Evolutionary conservation across 2,329 filamentous ascomycete species (phyloP).

Genomic region (Trichophyton schoenleinii): DNA sequence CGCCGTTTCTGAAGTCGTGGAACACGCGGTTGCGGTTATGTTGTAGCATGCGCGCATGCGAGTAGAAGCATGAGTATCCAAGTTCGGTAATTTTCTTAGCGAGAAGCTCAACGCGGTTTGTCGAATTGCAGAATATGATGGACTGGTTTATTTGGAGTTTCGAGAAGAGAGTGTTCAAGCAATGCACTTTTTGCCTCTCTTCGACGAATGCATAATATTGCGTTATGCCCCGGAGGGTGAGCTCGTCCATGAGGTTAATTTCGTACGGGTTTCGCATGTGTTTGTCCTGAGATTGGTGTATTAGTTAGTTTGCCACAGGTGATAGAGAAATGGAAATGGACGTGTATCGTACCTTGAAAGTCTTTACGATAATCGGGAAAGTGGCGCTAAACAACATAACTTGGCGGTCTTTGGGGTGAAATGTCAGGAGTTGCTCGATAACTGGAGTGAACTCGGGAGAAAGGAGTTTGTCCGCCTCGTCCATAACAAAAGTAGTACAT

Average conservation of each 20-base stretch:
- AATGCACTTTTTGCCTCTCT: conserved; percentile 98
- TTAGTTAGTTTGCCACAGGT: background rate
- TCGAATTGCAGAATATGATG: conserved; percentile 99
- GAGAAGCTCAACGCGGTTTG: conserved; percentile 90
- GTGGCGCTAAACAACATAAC: conserved; percentile 99
- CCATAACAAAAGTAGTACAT: conserved; percentile 98
- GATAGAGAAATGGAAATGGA: background rate
- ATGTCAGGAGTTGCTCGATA: conserved; percentile 88
- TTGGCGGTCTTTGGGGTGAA: conserved; percentile 93
- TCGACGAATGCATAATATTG: conserved; percentile 99
- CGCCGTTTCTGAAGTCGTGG: conserved; percentile 96
- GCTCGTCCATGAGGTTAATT: conserved; percentile 99
- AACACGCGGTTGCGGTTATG: conserved; percentile 92
- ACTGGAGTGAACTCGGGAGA: conserved; percentile 95
- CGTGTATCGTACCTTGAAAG: conserved; percentile 52
- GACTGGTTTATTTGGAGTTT: conserved; percentile 99
- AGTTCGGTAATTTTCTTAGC: conserved; percentile 99
- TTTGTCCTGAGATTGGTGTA: conserved; percentile 51
- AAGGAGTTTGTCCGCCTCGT: conserved; percentile 94
- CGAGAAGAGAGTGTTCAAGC: conserved; percentile 95
- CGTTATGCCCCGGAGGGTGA: conserved; percentile 93
- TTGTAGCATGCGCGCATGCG: conserved; percentile 95
- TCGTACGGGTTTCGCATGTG: conserved; percentile 95
- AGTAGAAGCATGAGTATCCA: conserved; percentile 99
- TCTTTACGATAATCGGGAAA: conserved; percentile 92